phyloP scores from a whole-genome alignment of 768 basidiomycete genomes.

The Auriscalpium vulgare region DNA sequence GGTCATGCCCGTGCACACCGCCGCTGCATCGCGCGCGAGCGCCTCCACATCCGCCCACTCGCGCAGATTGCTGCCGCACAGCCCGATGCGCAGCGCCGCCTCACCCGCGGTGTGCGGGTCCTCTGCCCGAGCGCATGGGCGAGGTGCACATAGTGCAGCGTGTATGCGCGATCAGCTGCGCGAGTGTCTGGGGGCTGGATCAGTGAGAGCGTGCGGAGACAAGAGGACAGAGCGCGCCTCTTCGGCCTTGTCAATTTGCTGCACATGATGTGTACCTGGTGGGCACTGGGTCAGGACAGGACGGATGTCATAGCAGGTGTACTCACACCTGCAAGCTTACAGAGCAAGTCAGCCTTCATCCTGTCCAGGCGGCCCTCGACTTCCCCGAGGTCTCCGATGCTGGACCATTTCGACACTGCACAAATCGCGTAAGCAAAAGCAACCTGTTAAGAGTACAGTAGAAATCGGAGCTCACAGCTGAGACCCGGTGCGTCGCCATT shows the following conservation, averaged over 20 bases:
- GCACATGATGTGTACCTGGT: constrained; percentile 55
- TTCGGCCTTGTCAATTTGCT: constrained; percentile 63
- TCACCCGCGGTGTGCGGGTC: constrained; percentile 49
- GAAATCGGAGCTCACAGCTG: neutral
- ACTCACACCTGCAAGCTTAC: constrained; percentile 58
- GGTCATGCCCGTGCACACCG: too few relatives aligned
- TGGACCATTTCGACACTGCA: constrained; percentile 50
- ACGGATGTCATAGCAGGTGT: constrained; percentile 12
- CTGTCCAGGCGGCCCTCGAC: constrained; percentile 43
- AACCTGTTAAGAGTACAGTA: neutral
- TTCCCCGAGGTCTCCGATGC: constrained; percentile 39
- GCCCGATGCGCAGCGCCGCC: constrained; percentile 44
- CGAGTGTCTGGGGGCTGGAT: constrained; percentile 28
- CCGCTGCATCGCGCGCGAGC: too few relatives aligned
- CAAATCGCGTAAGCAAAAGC: neutral
- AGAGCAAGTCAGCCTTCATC: constrained; percentile 64
- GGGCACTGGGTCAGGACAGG: neutral
- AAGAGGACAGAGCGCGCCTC: constrained; percentile 21
- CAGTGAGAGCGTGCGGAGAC: neutral
- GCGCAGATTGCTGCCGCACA: too few relatives aligned
- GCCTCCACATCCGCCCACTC: too few relatives aligned
- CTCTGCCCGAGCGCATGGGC: constrained; percentile 55
- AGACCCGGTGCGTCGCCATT: constrained; percentile 35
- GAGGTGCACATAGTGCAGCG: constrained; percentile 65
- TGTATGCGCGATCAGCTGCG: constrained; percentile 48